Percentiles rank a stretch among this genome's conserved stretches.
Conservation (phyloP, 176 grass and related monocot genomes). For the Cenchrus fungigraminus region DNA sequence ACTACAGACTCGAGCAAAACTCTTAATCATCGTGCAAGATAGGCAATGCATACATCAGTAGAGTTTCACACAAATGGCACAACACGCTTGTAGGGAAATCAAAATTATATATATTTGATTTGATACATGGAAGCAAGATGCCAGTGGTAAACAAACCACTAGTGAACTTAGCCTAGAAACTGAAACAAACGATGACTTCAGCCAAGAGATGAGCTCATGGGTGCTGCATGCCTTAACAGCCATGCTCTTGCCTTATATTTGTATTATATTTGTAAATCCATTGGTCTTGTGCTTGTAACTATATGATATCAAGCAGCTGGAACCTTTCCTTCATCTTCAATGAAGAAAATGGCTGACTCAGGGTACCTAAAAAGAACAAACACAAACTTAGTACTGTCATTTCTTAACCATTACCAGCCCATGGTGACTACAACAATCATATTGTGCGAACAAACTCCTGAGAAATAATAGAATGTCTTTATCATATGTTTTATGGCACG, state of each 20-base stretch:
- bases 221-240: slow-evolving; percentile 3
- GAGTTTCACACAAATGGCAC: neutral
- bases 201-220: neutral
- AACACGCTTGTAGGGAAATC: neutral
- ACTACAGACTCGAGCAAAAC: no score
- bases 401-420: neutral
- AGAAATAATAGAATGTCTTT: no score
- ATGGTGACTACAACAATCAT: neutral
- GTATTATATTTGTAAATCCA: slow-evolving; percentile 46
- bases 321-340: slow-evolving; percentile 93
- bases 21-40: neutral
- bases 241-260: slow-evolving; percentile 23
- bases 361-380: slow-evolving; percentile 61
- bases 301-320: slow-evolving; percentile 65
- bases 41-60: neutral
- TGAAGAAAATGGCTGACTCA: slow-evolving; percentile 92
- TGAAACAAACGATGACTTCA: slow-evolving; percentile 11
- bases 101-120: neutral
- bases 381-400: neutral
- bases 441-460: neutral
- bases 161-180: slow-evolving; percentile 20
- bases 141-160: slow-evolving; percentile 20
- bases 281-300: slow-evolving; percentile 19
- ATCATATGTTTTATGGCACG: neutral
- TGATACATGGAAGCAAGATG: slow-evolving; percentile 20